A percentile compares a stretch with the other conserved stretches of the same genome.
These are phyloP conservation scores for carrot (Daucus carota) DNA, from an alignment of 129 eudicot genomes.

Conservation along the genomic window DH1_v3.0 NC_030389.2:27654001-27654500, in stretches of 20 bases:
- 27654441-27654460: slow-evolving; percentile 4
- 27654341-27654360: slow-evolving; percentile 6
- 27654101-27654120: slow-evolving; percentile 4
- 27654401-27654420: neutral
- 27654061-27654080: slow-evolving; percentile 2
- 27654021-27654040: neutral
- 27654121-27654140: neutral
- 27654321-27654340: neutral
- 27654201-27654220: slow-evolving; percentile 19
- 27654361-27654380: slow-evolving; percentile 12
- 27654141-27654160: slow-evolving; percentile 12
- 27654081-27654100: slow-evolving; percentile 17
- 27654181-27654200: slow-evolving; percentile 14
- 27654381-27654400: neutral
- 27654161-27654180: neutral
- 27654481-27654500: slow-evolving; percentile 2
- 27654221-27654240: neutral
- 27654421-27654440: neutral
- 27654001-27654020: neutral
- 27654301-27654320: slow-evolving; percentile 9
- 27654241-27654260: slow-evolving; percentile 10
- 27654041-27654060: neutral
- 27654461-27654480: slow-evolving; percentile 5
- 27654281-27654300: slow-evolving; percentile 9
- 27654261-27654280: neutral